These are phyloP conservation scores for Galeopsis tetrahit DNA, from an alignment of 257 asterid genomes.

Conservation along the genomic window DNA sequence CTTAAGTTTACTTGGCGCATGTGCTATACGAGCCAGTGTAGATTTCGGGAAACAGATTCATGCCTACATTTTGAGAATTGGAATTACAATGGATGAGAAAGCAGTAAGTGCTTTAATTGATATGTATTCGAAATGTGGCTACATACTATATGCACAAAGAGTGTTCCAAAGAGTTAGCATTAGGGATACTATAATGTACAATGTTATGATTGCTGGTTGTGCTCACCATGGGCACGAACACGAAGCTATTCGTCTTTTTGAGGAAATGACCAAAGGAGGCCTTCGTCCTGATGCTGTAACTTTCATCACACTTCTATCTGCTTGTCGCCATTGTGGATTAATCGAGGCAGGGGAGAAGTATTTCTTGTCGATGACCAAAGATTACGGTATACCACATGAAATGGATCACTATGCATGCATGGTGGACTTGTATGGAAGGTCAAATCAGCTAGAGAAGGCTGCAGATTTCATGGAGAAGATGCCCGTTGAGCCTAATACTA, in stretches of 20 bases:
- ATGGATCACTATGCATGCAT: conserved; percentile 90
- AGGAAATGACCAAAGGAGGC: conserved; percentile 55
- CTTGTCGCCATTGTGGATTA: conserved; percentile 83
- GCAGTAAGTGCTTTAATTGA: conserved; percentile 65
- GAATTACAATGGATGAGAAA: conserved; percentile 56
- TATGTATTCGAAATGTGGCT: conserved; percentile 89
- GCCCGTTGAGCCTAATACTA: conserved; percentile 68
- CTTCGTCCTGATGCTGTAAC: conserved; percentile 75
- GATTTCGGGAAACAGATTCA: conserved; percentile 85
- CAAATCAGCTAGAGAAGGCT: conserved; percentile 76
- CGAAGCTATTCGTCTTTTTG: conserved; percentile 63
- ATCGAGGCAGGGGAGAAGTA: conserved; percentile 71
- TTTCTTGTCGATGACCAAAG: conserved; percentile 65
- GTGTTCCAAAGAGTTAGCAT: conserved; percentile 44
- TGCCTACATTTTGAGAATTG: conserved; percentile 56
- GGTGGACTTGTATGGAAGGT: conserved; percentile 93
- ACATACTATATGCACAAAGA: conserved; percentile 53
- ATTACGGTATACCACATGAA: conserved; percentile 64
- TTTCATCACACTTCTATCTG: conserved; percentile 77
- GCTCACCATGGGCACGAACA: conserved; percentile 81
- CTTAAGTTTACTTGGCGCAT: conserved; percentile 67
- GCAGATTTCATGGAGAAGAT: conserved; percentile 57
- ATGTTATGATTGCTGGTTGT: conserved; percentile 81
- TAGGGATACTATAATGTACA: conserved; percentile 66
- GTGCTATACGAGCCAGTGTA: conserved; percentile 58